Base-by-base conservation (phyloP, 2,329 filamentous ascomycete genomes). In the Colletotrichum truncatum region DNA sequence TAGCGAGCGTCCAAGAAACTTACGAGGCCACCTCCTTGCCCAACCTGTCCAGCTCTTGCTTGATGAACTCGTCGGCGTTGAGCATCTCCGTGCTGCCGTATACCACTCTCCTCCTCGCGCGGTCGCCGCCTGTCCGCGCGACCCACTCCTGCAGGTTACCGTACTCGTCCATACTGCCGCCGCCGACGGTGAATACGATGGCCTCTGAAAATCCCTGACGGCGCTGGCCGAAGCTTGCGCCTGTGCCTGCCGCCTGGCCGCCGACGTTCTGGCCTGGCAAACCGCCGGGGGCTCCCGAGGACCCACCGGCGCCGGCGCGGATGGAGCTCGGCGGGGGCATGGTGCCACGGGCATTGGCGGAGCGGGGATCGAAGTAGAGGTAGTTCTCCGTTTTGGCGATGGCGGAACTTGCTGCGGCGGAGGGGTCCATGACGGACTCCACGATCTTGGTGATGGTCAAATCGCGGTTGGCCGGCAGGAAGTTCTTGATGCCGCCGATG, bases 161-260 rank as follows among this genome's bases (percentile, higher is more conserved):
- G 76, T 98, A 99, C 77, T 99, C 96, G 72, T 99, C 96, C 93
- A 99, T 98, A 75, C 94, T 98, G 41, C 96, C 96, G 48, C 97
- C 96, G 4, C 96, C 96, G 3, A 97, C 93, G 0, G 93, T 95
- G 75, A 98, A 97, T n/a, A 97, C 93, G 58, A 97, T 91, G 1
- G 93, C 93, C 73, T 97, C 94, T 51, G 89, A 92, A 78, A 95
- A 98, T 0, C 93, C 94, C 73, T 97, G 94, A 58, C 95, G 84
- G 66, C 94, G 83, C 78, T 98, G 95, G 2, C 95, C 96, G 77
- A 98, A 98, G 59, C 89, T 97, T 6, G 94, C 94, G 32, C 88
- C 86, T 23, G 91, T 93, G 4, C 93, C 93, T 0, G 83, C 77
- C 0, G 75, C 79, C 48, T 77, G 84, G 1, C 86, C 87, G 3